Base-by-base conservation (phyloP, 2,329 filamentous ascomycete genomes). In the Akanthomyces muscarius region DNA sequence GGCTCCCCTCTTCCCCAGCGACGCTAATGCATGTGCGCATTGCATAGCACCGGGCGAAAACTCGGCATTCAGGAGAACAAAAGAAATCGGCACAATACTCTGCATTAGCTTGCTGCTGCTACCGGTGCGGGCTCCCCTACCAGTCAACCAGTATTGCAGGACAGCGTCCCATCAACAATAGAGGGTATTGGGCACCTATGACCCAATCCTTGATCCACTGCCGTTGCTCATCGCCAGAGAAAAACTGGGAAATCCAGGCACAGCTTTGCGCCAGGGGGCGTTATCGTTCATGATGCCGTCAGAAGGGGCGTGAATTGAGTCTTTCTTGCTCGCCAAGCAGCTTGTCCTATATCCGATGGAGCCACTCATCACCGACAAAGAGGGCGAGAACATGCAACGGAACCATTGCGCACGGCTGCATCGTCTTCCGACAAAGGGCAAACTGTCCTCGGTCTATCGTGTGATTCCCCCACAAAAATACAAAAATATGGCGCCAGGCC, bases 401-500 rank as follows among this genome's bases (percentile, higher is more conserved):
- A 55, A 41, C 8, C 36, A 18, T 14, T 16, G 38, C 13, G 38
- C 38, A 41, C 33, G 33, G 38, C 38, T 36, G 33, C 38, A 41
- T 13, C 18, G 50, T 28, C 25, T 30, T 55, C 36, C 38, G 52
- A 28, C 38, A 13, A 11, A 5, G 7, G 18, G 13, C 50, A 36
- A 36, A 36, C 33, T 18, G n/a, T 38, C n/a, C 8, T 14, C 6
- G 6, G 13, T 10, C 18, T 2, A 44, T 23, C n/a, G 33, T 59
- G 56, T 61, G 48, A 61, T 61, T 45, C 23, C 47, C 48, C 57
- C 57, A 44, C 57, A 60, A 60, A 21, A 21, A 21, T 21, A 21
- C 21, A 21, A 21, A 21, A 60, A 52, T n/a, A 5, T 51, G 33
- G 51, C 23, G 33, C 28, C 33, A 41, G 23, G 23, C 57, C 38